phyloP scores from a whole-genome alignment of 1,284 basidiomycete genomes.

The Macrocystidia cucumis region DNA sequence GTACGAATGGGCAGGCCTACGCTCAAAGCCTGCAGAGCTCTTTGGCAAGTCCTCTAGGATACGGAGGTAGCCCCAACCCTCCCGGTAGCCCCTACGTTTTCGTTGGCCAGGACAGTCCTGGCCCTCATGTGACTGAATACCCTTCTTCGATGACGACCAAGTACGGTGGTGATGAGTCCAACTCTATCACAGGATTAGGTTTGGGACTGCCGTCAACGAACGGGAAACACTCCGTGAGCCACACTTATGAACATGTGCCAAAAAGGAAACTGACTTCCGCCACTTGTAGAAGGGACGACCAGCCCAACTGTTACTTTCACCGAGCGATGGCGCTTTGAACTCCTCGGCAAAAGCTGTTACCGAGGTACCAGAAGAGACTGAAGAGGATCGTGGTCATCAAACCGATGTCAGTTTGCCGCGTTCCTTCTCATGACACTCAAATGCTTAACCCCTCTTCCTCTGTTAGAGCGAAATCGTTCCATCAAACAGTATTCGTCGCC shows the following conservation, averaged over 20 bases:
- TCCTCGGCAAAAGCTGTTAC: constrained; percentile 25
- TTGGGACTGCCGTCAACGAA: constrained; percentile 12
- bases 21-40: constrained; percentile 28
- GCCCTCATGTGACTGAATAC: too few species aligned
- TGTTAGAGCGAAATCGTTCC: constrained; percentile 42
- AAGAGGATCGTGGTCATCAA: constrained; percentile 51
- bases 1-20: constrained; percentile 21
- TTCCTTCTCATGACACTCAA: constrained; percentile 4
- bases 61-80: constrained; percentile 15
- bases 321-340: constrained; percentile 54
- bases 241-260: too few species aligned
- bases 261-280: constrained; percentile 3
- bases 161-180: not conserved
- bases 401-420: constrained; percentile 50
- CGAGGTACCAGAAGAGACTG: constrained; percentile 23
- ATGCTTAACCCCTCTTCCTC: constrained; percentile 5
- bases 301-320: constrained; percentile 42
- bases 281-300: constrained; percentile 20
- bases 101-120: too few species aligned
- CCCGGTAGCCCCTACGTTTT: too few species aligned
- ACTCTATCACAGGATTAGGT: constrained; percentile 12
- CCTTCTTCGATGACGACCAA: too few species aligned
- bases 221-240: constrained; percentile 13
- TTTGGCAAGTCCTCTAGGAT: constrained; percentile 22
- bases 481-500: constrained; percentile 32